Base-by-base conservation (phyloP, 306 rosid genomes). In the Elaeagnus macrophylla region DNA sequence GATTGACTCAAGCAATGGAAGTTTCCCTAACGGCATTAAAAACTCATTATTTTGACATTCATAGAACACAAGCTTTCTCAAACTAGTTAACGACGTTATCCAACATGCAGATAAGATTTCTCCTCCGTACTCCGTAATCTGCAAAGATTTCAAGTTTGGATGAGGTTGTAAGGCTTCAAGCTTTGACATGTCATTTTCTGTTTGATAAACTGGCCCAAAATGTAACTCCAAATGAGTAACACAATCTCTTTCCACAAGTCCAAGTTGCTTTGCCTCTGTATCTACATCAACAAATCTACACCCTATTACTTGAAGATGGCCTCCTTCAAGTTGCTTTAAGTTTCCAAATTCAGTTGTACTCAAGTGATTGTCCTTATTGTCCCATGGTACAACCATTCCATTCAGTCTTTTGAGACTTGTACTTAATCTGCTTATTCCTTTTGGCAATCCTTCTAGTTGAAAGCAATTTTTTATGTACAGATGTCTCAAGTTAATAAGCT, bases 81-180 rank as follows among this genome's bases (percentile, higher is more conserved):
- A 16, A 44, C n/a, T 44, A 12, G 7, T 44, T 44, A 44, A 44
- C 17, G 15, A 44, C 8, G 15, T 11, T 7, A 12, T 44, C 48
- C 48, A 44, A 3, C 48, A 11, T 11, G 48, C 7, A 44, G 17
- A 44, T 16, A 44, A 44, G 48, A 16, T 44, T 44, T 44, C 48
- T 11, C 48, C 48, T 44, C 48, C n/a, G 48, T 44, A 44, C 15
- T 44, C n/a, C 12, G 48, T 11, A 44, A 44, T 44, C 15, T n/a
- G n/a, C n/a, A 44, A 44, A 16, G 5, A 49, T 49, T 12, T 8
- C 5, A 49, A 49, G 53, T 19, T 49, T 16, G 12, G 53, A 10
- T 49, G 53, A 9, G 53, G 53, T 49, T 49, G 36, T 13, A 49
- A 49, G 35, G 36, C 53, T 49, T 49, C 53, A 49, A 49, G 53